Evolutionary conservation across 106 monocot species (phyloP), one percentile per base, ranked within the genome.

Genomic region (Acorus calamus): DNA sequence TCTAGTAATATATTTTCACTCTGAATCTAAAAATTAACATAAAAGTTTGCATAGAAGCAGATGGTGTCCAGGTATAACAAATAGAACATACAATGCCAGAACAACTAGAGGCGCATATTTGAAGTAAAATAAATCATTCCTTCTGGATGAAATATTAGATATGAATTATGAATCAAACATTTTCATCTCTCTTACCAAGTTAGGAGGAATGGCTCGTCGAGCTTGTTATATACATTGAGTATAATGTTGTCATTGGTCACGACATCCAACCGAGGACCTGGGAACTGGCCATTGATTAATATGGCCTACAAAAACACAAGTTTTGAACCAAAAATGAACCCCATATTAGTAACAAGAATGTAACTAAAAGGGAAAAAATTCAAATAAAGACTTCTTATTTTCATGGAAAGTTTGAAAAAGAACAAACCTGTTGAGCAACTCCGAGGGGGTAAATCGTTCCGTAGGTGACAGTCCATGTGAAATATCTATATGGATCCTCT

Each of bases 161-260:
- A 28, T 0, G 28, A 28, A 28, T 28, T 28, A 28, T 28, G 28
- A 28, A 28, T 28, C 28, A 28, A 28, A 28, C 28, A 28, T 28
- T 28, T 28, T 28, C 28, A 28, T 28, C 0, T 28, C 28, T 28
- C 56, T 47, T 12, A 81, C 89, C 90, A 96, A 11, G 96, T 96
- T 6, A 91, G 28, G 59, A 96, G 87, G 77, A 96, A 85, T 28
- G 96, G 96, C 74, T 90, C 96, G 73, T 96, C 96, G n/a, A 96
- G 78, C 46, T 80, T 67, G 80, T 96, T 96, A 71, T 87, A 75
- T 47, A 96, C 85, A 64, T 82, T 75, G 55, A 96, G 3, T 10
- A 91, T 64, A 43, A 96, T 71, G 76, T 96, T 96, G 69, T 96
- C 87, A 59, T 96, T 96, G 48, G 96, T 96, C 8, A 91, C 73